Evolutionary conservation across 805 yeast genomes (phyloP), one percentile per base, ranked within the genome.

Genomic region (Yarrowia sp.): DNA sequence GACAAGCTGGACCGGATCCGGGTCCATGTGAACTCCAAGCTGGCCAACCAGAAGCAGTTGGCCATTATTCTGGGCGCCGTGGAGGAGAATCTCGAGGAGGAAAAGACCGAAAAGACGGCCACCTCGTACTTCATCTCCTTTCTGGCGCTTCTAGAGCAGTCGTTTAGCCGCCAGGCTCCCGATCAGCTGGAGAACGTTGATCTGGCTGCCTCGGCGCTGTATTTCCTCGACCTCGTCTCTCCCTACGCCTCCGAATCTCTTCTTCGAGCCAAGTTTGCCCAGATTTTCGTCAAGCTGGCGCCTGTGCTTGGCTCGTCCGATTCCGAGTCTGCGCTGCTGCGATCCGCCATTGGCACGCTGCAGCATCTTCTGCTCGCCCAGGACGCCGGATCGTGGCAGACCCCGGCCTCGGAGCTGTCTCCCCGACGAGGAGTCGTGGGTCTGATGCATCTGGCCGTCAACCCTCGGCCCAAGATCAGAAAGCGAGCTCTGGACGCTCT

Each of bases 401-500:
- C 67, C 8, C 71, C 75, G 1, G 56, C 72, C n/a, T 84, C 86
- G 48, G 74, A 48, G 67, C 69, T 77, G 22, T 85, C 90, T n/a
- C 97, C 97, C 64, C 86, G 85, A 75, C 86, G 96, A 82, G 97
- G 95, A 52, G 79, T 92, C 70, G 83, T 85, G 48, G 97, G 94
- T 56, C 79, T 93, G 70, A 79, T 93, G 70, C 92, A 90, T 76
- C 82, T 92, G 71, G 86, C 94, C 0, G 79, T 91, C 52, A 98
- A 95, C 78, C 89, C 90, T 56, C 86, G 98, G 76, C 99, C 99
- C 45, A 95, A 95, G 75, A 97, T 95, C 12, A 87, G 99, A 77
- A 91, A 90, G 84, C 89, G 98, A 81, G 97, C 98, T 1, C 89
- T 88, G 74, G 99, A 95, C 69, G 90, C 98, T 1, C 83, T 95